phyloP scores from a whole-genome alignment of 169 alveolate species.

The Plasmodium knowlesi region DNA sequence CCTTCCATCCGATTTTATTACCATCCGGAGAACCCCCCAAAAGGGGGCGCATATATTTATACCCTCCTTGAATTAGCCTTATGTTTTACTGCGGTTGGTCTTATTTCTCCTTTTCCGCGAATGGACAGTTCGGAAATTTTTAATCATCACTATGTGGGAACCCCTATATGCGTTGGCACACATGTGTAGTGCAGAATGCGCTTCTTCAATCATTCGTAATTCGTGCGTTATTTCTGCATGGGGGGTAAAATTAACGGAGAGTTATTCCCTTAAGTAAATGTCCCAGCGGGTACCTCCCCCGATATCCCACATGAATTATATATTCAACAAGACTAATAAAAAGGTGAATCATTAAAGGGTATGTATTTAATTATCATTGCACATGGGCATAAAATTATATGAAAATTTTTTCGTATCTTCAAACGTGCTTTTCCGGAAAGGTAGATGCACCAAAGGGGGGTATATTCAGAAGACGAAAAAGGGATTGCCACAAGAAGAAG shows the following conservation, averaged over 20 bases:
- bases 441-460: background rate
- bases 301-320: background rate
- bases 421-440: background rate
- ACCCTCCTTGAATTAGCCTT: background rate
- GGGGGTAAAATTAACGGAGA: background rate
- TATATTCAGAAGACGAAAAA: background rate
- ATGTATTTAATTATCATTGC: background rate
- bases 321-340: background rate
- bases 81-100: background rate
- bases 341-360: background rate
- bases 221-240: background rate
- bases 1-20: too few relatives aligned
- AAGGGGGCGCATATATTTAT: background rate
- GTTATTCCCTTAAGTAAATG: background rate
- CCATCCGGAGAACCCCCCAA: background rate
- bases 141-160: background rate
- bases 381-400: background rate
- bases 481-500: background rate
- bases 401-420: background rate
- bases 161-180: background rate
- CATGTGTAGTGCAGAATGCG: background rate
- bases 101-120: background rate
- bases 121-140: background rate
- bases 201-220: background rate
- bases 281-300: background rate